phyloP scores from a whole-genome alignment of 148 eudicot species.

The Limonium bicolor region DNA sequence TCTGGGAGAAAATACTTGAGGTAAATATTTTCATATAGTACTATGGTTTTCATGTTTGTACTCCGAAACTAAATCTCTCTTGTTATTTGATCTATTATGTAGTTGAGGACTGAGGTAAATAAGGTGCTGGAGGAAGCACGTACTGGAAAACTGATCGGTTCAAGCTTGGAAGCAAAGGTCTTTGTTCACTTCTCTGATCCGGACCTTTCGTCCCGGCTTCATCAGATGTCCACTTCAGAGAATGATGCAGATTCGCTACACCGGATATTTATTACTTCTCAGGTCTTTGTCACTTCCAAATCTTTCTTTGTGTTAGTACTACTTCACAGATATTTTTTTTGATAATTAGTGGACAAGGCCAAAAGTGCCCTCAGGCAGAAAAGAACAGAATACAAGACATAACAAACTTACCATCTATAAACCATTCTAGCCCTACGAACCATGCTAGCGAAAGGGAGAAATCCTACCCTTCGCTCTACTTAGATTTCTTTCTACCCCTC shows the following conservation, averaged over 20 bases:
- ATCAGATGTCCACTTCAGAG: constrained; percentile 40
- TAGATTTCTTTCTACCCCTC: no score
- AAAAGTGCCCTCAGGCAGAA: no score
- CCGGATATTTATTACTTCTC: constrained; percentile 87
- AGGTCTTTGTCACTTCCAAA: constrained; percentile 34
- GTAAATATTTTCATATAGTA: constrained; percentile 15
- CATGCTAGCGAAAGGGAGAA: no score
- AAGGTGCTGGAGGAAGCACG: constrained; percentile 83
- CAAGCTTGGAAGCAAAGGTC: constrained; percentile 93
- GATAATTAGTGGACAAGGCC: no score
- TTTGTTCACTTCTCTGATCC: constrained; percentile 55
- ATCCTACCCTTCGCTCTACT: no score
- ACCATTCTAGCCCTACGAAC: no score
- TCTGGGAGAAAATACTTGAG: constrained; percentile 83
- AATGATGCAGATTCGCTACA: constrained; percentile 68
- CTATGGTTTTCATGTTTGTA: not conserved
- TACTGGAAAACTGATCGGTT: constrained; percentile 68
- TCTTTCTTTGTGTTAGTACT: no score
- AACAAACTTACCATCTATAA: no score
- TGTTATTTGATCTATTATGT: no score
- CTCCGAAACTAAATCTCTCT: no score
- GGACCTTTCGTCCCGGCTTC: constrained; percentile 36
- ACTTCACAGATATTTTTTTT: no score
- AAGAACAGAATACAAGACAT: no score
- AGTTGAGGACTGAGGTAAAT: constrained; percentile 97